These are phyloP conservation scores for Phanerochaete carnosa DNA, from an alignment of 768 basidiomycete genomes.

Conservation along the genomic window DNA sequence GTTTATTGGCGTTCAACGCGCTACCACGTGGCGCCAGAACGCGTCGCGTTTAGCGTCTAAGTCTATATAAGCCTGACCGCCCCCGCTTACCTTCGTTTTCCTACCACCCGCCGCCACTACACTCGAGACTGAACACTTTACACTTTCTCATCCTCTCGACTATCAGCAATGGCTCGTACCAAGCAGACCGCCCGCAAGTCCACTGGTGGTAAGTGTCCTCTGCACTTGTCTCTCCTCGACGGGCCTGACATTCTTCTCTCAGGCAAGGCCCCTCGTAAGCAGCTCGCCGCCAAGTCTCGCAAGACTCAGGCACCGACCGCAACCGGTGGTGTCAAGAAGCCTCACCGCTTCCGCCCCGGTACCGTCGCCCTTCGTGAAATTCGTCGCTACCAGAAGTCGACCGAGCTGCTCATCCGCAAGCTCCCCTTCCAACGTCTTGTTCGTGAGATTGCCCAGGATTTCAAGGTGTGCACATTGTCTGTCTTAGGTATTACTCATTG, in stretches of 20 bases:
- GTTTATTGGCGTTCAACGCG: constrained; percentile 24
- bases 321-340: constrained; percentile 69
- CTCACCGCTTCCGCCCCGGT: constrained; percentile 37
- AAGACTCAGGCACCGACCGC: constrained; percentile 54
- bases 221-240: neutral
- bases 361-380: constrained; percentile 37
- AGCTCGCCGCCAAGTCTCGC: constrained; percentile 65
- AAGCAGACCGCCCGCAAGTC: constrained; percentile 79
- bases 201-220: constrained; percentile 53
- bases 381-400: constrained; percentile 38
- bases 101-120: constrained; percentile 3
- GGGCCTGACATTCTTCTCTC: neutral
- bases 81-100: neutral
- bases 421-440: constrained; percentile 67
- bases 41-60: constrained; percentile 12
- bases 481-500: neutral
- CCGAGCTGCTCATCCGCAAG: constrained; percentile 40
- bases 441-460: constrained; percentile 64
- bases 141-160: neutral
- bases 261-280: constrained; percentile 69
- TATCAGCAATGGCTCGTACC: constrained; percentile 59
- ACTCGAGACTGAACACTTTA: neutral
- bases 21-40: constrained; percentile 19
- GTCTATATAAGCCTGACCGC: constrained; percentile 17
- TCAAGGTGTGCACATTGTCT: constrained; percentile 39